Evolutionary conservation across 164 flowering plant genomes (phyloP).

Genomic region (Akebia trifoliata): DNA sequence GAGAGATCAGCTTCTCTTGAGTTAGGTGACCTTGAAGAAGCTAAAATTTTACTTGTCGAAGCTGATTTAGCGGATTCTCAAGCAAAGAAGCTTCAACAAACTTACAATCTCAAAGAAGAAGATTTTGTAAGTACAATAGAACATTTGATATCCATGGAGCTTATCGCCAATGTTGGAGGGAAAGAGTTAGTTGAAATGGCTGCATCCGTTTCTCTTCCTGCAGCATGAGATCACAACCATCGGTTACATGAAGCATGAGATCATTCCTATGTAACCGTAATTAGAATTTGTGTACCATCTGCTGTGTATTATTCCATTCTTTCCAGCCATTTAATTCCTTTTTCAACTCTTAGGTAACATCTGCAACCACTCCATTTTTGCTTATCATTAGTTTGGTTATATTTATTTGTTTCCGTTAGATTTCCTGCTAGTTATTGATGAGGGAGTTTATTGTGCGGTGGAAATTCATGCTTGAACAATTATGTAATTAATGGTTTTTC

Average conservation of each 20-base stretch:
- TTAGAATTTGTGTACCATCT: too few relatives aligned
- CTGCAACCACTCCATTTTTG: too few relatives aligned
- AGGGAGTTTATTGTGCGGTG: too few relatives aligned
- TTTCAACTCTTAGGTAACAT: too few relatives aligned
- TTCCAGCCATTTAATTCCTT: too few relatives aligned
- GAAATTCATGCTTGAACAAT: too few relatives aligned
- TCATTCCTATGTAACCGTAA: too few relatives aligned
- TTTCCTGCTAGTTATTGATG: too few relatives aligned
- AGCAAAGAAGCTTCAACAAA: constrained; percentile 47
- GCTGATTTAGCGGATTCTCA: constrained; percentile 59
- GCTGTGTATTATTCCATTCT: too few relatives aligned
- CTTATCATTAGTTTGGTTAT: too few relatives aligned
- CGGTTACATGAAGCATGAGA: neutral
- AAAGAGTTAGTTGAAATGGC: constrained; percentile 50
- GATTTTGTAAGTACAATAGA: constrained; percentile 36
- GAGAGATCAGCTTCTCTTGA: constrained; percentile 70
- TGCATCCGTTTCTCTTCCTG: constrained; percentile 26
- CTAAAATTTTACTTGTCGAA: constrained; percentile 51
- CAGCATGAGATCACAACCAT: constrained; percentile 10
- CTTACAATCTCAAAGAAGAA: constrained; percentile 37
- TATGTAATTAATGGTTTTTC: too few relatives aligned
- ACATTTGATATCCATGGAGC: constrained; percentile 53
- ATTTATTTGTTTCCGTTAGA: too few relatives aligned
- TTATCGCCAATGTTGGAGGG: constrained; percentile 48
- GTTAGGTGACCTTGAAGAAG: constrained; percentile 70